A percentile compares a stretch with the other conserved stretches of the same genome.
phyloP scores from a whole-genome alignment of 2,329 filamentous ascomycete genomes.

The Fusarium hainanense region DNA sequence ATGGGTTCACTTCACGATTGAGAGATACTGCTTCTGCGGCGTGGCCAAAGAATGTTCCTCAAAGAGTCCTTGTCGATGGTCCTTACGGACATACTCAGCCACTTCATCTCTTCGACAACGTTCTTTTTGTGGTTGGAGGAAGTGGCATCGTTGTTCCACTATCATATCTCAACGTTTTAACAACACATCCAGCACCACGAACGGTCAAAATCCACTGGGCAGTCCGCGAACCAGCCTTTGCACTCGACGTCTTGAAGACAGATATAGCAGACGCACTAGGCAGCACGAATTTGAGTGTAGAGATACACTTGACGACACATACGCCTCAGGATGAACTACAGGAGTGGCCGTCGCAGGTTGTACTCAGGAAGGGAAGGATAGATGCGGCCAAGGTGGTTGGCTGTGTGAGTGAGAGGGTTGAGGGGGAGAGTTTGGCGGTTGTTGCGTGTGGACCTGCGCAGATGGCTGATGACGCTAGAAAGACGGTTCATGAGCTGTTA shows the following conservation, averaged over 20 bases:
- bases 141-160: conserved; percentile 58
- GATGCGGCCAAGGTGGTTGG: conserved; percentile 49
- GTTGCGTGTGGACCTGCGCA: conserved; percentile 58
- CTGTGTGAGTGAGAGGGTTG: conserved; percentile 40
- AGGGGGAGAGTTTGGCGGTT: conserved; percentile 51
- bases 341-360: conserved; percentile 34
- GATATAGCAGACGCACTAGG: conserved; percentile 49
- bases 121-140: conserved; percentile 59
- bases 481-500: conserved; percentile 50
- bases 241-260: conserved; percentile 48
- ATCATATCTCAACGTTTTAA: conserved; percentile 52
- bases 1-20: conserved; percentile 57
- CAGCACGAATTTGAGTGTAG: conserved; percentile 48
- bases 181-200: conserved; percentile 15
- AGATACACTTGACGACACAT: conserved; percentile 52
- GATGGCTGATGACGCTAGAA: conserved; percentile 58
- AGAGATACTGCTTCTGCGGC: conserved; percentile 45
- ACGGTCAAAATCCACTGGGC: conserved; percentile 57
- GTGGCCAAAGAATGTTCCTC: conserved; percentile 41
- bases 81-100: conserved; percentile 57
- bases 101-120: conserved; percentile 52
- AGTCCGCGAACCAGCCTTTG: conserved; percentile 55
- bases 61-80: conserved; percentile 57
- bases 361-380: conserved; percentile 47
- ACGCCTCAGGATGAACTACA: conserved; percentile 3